Conservation (phyloP, 2,329 filamentous ascomycete species). For the Meredithiella fracta region DNA sequence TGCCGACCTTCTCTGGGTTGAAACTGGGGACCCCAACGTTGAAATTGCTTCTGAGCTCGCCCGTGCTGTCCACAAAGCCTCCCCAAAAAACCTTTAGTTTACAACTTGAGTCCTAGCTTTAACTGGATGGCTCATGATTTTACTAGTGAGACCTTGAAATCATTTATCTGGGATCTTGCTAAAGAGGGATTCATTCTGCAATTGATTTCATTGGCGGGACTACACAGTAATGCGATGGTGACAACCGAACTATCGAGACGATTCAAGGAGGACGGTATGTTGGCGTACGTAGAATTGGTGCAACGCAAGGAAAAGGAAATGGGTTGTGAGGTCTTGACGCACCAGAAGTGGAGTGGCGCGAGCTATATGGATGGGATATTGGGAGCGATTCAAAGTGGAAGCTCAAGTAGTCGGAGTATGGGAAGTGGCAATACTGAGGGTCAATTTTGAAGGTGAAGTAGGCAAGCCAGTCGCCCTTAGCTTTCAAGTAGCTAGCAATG, state of each 20-base stretch:
- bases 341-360: conserved; percentile 68
- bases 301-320: conserved; percentile 82
- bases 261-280: conserved; percentile 88
- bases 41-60: conserved; percentile 60
- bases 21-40: conserved; percentile 81
- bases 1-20: conserved; percentile 91
- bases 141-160: conserved; percentile 62
- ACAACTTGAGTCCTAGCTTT: conserved; percentile 92
- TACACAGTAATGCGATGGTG: conserved; percentile 49
- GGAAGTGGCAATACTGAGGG: conserved; percentile 83
- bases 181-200: conserved; percentile 64
- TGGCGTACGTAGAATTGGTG: conserved; percentile 89
- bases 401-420: conserved; percentile 81
- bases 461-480: no score
- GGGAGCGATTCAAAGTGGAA: conserved; percentile 80
- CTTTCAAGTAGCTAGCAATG: no score
- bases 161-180: conserved; percentile 92
- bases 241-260: conserved; percentile 58
- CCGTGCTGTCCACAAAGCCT: conserved; percentile 49
- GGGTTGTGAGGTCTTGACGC: conserved; percentile 80
- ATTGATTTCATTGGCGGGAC: conserved; percentile 48
- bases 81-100: conserved; percentile 79
- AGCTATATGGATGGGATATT: conserved; percentile 74
- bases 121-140: conserved; percentile 98
- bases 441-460: conserved; percentile 31